Evolutionary conservation across 148 eudicot species (phyloP).

Genomic region (Salicornia ramosissima): DNA sequence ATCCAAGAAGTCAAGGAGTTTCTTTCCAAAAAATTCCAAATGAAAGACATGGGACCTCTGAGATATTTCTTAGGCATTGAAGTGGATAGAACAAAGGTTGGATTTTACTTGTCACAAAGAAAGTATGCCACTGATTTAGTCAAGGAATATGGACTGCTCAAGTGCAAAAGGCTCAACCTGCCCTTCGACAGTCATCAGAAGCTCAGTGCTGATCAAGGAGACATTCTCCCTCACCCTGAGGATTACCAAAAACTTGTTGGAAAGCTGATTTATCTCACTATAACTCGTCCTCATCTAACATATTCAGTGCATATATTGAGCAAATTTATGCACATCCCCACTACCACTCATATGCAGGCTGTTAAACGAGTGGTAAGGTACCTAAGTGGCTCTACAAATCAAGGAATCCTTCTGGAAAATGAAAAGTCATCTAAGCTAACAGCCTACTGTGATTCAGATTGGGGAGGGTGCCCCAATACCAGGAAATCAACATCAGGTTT

Average conservation of each 20-base stretch:
- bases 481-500: not conserved
- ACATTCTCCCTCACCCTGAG: not conserved
- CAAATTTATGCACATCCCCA: not conserved
- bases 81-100: not conserved
- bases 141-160: not conserved
- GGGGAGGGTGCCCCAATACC: no score
- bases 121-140: not conserved
- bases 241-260: not conserved
- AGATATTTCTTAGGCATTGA: not conserved
- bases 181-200: not conserved
- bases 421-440: not conserved
- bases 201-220: not conserved
- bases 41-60: not conserved
- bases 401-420: not conserved
- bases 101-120: not conserved
- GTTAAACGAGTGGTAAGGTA: not conserved
- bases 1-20: not conserved
- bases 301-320: not conserved
- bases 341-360: not conserved
- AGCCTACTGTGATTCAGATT: not conserved
- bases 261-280: constrained; percentile 3
- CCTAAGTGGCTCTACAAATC: not conserved
- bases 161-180: not conserved
- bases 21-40: not conserved
- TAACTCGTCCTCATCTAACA: not conserved